phyloP scores from a whole-genome alignment of 2,329 filamentous ascomycete genomes.

The Purpureocillium takamizusanense region DNA sequence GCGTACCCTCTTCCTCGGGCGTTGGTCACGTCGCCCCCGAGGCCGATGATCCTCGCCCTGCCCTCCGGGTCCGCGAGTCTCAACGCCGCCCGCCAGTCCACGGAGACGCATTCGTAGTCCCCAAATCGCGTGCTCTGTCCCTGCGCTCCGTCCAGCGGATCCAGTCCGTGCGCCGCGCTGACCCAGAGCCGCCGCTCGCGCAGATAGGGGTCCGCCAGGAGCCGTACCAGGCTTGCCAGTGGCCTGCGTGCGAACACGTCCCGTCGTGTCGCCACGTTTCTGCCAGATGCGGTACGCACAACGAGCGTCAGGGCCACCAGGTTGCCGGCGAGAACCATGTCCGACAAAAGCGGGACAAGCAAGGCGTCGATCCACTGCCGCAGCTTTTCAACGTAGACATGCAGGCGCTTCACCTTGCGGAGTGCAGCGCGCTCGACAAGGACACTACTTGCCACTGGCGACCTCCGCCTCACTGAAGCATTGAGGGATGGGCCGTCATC shows the following conservation, averaged over 20 bases:
- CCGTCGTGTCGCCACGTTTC: too few relatives aligned
- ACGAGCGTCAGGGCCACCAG: constrained; percentile 14
- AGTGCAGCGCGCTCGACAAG: constrained; percentile 14
- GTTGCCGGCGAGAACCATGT: constrained; percentile 21
- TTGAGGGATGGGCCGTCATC: too few relatives aligned
- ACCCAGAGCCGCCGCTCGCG: constrained; percentile 28
- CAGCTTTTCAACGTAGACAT: constrained; percentile 18
- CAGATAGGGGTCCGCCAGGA: constrained; percentile 37
- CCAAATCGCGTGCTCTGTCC: constrained; percentile 9
- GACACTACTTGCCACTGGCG: constrained; percentile 1
- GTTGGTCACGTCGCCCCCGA: neutral
- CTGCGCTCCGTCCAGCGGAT: neutral
- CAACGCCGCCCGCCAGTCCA: constrained; percentile 21
- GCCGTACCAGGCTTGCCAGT: constrained; percentile 24
- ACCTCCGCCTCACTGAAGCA: too few relatives aligned
- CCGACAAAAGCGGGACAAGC: constrained; percentile 18
- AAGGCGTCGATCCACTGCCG: constrained; percentile 20
- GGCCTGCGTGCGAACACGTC: constrained; percentile 16
- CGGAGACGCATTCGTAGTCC: too few relatives aligned
- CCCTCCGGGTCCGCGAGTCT: constrained; percentile 19
- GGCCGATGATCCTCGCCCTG: constrained; percentile 12
- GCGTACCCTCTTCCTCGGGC: too few relatives aligned
- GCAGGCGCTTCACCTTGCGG: constrained; percentile 16
- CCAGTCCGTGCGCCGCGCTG: constrained; percentile 20
- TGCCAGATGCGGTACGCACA: neutral